Conservation (phyloP, 306 rosid genomes). For the Castanea mollissima region DNA sequence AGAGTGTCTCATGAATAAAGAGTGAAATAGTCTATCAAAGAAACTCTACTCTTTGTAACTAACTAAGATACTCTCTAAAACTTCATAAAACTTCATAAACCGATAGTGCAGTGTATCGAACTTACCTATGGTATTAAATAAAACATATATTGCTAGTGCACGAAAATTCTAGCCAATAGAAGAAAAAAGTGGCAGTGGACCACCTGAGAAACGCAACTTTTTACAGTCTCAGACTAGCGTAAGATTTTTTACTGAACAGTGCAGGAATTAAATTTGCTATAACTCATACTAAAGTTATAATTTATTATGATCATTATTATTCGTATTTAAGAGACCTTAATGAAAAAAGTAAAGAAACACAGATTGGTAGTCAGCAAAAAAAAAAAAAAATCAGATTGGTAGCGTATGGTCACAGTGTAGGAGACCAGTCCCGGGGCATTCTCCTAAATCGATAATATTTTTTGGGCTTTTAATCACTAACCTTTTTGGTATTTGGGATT, state of each 20-base stretch:
- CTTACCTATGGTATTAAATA: too few relatives aligned
- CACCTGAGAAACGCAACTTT: not conserved
- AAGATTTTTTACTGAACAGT: not conserved
- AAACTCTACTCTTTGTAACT: too few relatives aligned
- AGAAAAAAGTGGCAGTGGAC: not conserved
- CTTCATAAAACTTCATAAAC: too few relatives aligned
- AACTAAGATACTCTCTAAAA: too few relatives aligned
- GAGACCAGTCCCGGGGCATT: conserved; percentile 36
- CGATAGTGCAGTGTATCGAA: too few relatives aligned
- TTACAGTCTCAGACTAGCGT: not conserved
- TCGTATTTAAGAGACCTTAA: not conserved
- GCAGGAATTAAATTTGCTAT: not conserved
- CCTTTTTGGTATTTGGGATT: not conserved
- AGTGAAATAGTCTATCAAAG: too few relatives aligned
- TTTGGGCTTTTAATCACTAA: too few relatives aligned
- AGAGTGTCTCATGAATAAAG: fast-evolving
- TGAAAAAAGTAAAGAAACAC: not conserved
- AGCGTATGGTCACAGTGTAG: conserved; percentile 42
- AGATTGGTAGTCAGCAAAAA: not conserved
- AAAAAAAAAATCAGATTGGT: not conserved
- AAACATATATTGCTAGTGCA: too few relatives aligned
- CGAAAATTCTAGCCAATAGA: too few relatives aligned
- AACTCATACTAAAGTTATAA: not conserved
- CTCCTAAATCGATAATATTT: conserved; percentile 21
- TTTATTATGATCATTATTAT: not conserved